Evolutionary conservation across 75 land plant species (phyloP).

Genomic region (Sequoia sempervirens): DNA sequence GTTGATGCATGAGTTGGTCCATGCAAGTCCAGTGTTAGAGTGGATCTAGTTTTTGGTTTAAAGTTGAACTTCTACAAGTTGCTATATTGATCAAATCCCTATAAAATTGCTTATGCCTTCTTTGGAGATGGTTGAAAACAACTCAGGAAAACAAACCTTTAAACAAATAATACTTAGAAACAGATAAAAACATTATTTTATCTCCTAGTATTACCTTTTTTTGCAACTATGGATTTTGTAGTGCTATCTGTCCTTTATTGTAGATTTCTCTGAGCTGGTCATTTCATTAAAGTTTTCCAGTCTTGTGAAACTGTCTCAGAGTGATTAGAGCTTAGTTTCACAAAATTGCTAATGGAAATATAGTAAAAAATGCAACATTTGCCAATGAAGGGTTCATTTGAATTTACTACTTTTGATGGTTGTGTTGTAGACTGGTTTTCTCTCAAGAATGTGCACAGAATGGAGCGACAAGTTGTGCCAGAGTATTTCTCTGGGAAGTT

Average conservation of each 20-base stretch:
- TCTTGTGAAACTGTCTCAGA: background rate
- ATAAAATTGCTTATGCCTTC: background rate
- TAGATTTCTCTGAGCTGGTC: background rate
- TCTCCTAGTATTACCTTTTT: background rate
- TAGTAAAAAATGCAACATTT: background rate
- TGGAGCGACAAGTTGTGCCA: slow-evolving; percentile 89
- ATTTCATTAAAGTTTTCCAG: background rate
- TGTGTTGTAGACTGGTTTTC: slow-evolving; percentile 85
- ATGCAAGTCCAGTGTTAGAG: background rate
- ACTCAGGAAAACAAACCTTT: background rate
- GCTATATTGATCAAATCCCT: background rate
- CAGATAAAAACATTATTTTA: background rate
- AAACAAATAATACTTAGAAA: background rate
- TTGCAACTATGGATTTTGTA: background rate
- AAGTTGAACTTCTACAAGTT: background rate
- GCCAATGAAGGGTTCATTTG: background rate
- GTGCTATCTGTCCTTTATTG: background rate
- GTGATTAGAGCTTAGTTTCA: background rate
- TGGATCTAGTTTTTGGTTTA: background rate
- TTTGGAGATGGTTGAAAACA: background rate
- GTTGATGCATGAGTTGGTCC: background rate
- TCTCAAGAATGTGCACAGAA: slow-evolving; percentile 54
- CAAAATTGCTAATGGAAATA: background rate
- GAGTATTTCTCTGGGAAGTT: slow-evolving; percentile 90
- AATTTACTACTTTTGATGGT: slow-evolving; percentile 1